Conservation (phyloP, 1,284 basidiomycete genomes). For the Heterobasidion occidentale region DNA sequence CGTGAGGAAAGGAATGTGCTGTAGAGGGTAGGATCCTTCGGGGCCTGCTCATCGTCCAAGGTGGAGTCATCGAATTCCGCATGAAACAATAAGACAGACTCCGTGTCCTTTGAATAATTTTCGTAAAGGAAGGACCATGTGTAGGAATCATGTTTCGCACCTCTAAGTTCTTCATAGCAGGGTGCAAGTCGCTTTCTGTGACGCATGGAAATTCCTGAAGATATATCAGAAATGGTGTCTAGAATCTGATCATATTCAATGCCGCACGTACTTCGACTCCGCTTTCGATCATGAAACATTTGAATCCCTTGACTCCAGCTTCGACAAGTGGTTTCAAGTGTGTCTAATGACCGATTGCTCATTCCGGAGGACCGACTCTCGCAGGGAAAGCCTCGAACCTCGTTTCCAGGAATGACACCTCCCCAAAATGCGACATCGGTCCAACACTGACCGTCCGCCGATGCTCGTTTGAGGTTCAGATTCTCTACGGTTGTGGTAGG, state of each 20-base stretch:
- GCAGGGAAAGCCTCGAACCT: slow-evolving; percentile 30
- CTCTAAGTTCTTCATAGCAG: slow-evolving; percentile 69
- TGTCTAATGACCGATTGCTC: slow-evolving; percentile 29
- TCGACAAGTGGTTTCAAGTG: slow-evolving; percentile 62
- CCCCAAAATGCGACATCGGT: slow-evolving; percentile 94
- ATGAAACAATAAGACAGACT: slow-evolving; percentile 79
- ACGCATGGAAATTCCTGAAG: slow-evolving; percentile 86
- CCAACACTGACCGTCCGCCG: slow-evolving; percentile 70
- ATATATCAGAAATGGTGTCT: background rate
- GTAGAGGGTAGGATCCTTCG: slow-evolving; percentile 50
- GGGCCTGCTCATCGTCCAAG: slow-evolving; percentile 8
- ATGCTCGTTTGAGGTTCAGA: slow-evolving; percentile 60
- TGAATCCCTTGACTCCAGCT: slow-evolving; percentile 87
- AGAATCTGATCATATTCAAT: background rate
- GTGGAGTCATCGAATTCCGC: slow-evolving; percentile 66
- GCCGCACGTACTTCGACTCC: slow-evolving; percentile 77
- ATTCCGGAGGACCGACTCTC: background rate
- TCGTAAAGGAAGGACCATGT: background rate
- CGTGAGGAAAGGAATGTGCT: slow-evolving; percentile 79
- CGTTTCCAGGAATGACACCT: slow-evolving; percentile 85
- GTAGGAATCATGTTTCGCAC: slow-evolving; percentile 28
- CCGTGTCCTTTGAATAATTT: slow-evolving; percentile 38
- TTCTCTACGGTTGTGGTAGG: slow-evolving; percentile 83
- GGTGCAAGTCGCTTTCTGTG: slow-evolving; percentile 54
- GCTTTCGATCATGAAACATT: slow-evolving; percentile 91